These are phyloP conservation scores for Wickerhamiella shivajii DNA, from an alignment of 805 yeast genomes.

Conservation along the genomic window DNA sequence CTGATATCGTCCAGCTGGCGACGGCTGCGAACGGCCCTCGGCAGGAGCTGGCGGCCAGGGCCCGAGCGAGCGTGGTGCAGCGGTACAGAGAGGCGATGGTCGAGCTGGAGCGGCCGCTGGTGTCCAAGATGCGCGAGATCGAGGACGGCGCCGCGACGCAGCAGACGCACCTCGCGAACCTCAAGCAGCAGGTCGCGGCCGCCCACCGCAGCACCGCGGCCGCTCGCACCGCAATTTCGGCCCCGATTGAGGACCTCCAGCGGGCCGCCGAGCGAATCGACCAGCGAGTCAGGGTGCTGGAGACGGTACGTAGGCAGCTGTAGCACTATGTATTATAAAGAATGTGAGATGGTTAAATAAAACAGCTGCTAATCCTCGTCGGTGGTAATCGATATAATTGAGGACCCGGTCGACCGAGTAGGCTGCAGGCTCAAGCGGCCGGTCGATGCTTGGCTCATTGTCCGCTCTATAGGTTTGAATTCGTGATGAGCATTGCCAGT, in stretches of 20 bases:
- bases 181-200: not conserved
- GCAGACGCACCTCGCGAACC: not conserved
- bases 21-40: conserved; percentile 3
- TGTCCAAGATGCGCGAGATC: not conserved
- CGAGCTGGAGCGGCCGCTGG: conserved; percentile 5
- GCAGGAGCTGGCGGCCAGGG: conserved; percentile 2
- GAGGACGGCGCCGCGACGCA: conserved; percentile 1
- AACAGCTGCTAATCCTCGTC: conserved; percentile 11
- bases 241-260: conserved; percentile 1
- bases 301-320: conserved; percentile 3
- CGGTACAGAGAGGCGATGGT: conserved; percentile 2
- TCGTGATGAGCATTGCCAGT: conserved; percentile 2
- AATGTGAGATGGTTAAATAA: no score
- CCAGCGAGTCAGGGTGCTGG: conserved; percentile 7
- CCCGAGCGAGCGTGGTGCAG: not conserved
- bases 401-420: conserved; percentile 15
- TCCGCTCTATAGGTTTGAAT: conserved; percentile 13
- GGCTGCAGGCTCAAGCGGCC: conserved; percentile 13
- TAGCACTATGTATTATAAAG: not conserved
- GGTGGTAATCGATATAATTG: conserved; percentile 17
- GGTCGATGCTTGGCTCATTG: conserved; percentile 11
- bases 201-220: not conserved
- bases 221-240: not conserved
- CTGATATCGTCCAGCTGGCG: conserved; percentile 5
- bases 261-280: conserved; percentile 6